A percentile compares a stretch with the other conserved stretches of the same genome.
phyloP scores from a whole-genome alignment of 2,329 filamentous ascomycete species.

The Penicillium sp. region DNA sequence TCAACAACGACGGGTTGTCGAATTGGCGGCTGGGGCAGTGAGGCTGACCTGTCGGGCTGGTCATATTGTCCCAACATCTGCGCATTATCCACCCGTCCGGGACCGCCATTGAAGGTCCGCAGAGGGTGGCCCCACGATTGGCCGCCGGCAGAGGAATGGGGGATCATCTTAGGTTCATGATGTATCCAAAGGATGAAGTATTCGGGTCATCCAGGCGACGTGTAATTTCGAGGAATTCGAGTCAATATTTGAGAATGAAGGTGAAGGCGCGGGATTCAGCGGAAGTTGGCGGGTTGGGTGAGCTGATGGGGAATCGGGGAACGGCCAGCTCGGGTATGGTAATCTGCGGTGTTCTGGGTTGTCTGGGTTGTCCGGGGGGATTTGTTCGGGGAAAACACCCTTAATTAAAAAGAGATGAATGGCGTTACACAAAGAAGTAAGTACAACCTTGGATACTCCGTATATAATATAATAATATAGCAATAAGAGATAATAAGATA shows the following conservation, averaged over 20 bases:
- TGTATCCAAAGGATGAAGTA: conserved; percentile 27
- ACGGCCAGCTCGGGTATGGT: conserved; percentile 1
- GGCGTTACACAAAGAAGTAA: background rate
- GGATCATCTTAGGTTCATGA: conserved; percentile 44
- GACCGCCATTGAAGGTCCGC: conserved; percentile 32
- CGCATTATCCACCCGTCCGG: conserved; percentile 28
- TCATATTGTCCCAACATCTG: conserved; percentile 25
- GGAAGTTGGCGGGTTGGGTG: background rate
- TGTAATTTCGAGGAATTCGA: background rate
- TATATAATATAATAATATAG: no score
- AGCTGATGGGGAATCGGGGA: conserved; percentile 2
- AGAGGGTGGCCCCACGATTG: conserved; percentile 39
- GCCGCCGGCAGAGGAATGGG: conserved; percentile 41
- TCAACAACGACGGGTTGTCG: conserved; percentile 38
- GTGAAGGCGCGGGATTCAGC: background rate
- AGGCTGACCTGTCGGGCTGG: conserved; percentile 26
- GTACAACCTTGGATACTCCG: background rate
- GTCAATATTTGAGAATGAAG: background rate
- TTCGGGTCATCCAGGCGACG: conserved; percentile 24
- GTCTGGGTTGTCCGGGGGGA: background rate
- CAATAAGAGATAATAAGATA: no score
- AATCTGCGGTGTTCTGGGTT: background rate
- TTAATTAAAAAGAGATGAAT: background rate
- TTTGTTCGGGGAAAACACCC: background rate
- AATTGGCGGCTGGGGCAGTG: conserved; percentile 23